Percentiles rank a stretch among this genome's conserved stretches.
These are phyloP conservation scores for Clonostachys byssicola DNA, from an alignment of 2,329 filamentous ascomycete genomes.

Conservation along the genomic window DNA sequence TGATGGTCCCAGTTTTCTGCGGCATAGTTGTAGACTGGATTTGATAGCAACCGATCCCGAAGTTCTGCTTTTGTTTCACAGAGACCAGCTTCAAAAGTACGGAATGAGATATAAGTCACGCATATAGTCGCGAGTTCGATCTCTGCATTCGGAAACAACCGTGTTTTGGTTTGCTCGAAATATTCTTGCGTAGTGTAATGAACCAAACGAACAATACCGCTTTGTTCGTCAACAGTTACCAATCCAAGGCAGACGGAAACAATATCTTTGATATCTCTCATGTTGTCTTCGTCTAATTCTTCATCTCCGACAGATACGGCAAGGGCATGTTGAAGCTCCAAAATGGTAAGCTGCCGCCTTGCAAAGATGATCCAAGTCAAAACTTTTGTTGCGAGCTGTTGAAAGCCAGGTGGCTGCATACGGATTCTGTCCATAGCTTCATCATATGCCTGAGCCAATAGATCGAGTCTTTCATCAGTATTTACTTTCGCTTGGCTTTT, in stretches of 20 bases:
- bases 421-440: conserved; percentile 33
- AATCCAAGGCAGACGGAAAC: conserved; percentile 33
- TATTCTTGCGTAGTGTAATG: conserved; percentile 41
- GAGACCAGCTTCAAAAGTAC: conserved; percentile 1
- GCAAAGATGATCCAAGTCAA: conserved; percentile 33
- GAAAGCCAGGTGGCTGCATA: conserved; percentile 18
- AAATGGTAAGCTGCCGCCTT: conserved; percentile 17
- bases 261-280: conserved; percentile 15
- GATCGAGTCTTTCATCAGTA: conserved; percentile 9
- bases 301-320: conserved; percentile 25
- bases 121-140: conserved; percentile 4
- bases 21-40: background rate
- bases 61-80: conserved; percentile 3
- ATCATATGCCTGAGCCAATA: conserved; percentile 24
- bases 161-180: conserved; percentile 16
- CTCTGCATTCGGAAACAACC: conserved; percentile 17
- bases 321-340: conserved; percentile 36
- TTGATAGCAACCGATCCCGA: background rate
- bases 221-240: conserved; percentile 29
- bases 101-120: conserved; percentile 6
- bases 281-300: background rate
- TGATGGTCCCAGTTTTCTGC: background rate
- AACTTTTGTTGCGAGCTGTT: conserved; percentile 24
- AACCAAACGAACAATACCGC: conserved; percentile 28
- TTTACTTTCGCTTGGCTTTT: too few relatives aligned